Base-by-base conservation (phyloP, 345 rosid species). In the Aurinia saxatilis region DNA sequence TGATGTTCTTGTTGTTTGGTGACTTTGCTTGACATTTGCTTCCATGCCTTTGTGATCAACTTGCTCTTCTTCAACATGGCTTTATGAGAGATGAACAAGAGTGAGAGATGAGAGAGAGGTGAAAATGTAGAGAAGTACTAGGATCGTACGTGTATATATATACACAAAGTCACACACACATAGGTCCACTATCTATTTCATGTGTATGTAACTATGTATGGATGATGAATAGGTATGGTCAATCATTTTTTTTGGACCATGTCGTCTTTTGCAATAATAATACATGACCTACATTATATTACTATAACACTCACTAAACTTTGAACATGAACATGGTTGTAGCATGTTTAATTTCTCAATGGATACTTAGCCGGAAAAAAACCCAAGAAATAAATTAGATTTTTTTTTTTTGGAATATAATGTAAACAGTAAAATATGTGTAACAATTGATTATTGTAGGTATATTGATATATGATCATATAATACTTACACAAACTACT, bases 11-110 rank as follows among this genome's bases (percentile, higher is more conserved):
- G 34, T 59, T 42, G 59, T 8, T 62, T 56, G 15, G 21, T 29
- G 10, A 63, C 59, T 55, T 23, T 55, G 18, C 65, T 63, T 55
- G 74, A 70, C 38, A 70, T 34, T 57, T 71, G 49, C 55, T 64
- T 71, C 75, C 70, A 71, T 64, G 70, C 70, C 27, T 64, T 64
- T 17, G 70, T 57, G 60, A 71, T 57, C 59, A 63, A 7, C 49
- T 71, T 71, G 70, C 53, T 71, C 40, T 64, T 57, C 48, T 48
- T 64, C 55, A 48, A 34, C 60, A 50, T 64, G 34, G 27, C 36
- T 41, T 5, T 13, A 29, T 38, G 42, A 47, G 31, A 35, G 11
- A 21, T 42, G 47, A 30, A n/a, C n/a, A n/a, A 29, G 5, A 38
- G 41, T 27, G 11, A 55, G 14, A 44, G 54, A 56, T 47, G 45